Base-by-base conservation (phyloP, 352 stramenopile genomes). In the Phytophthora cactorum region DNA sequence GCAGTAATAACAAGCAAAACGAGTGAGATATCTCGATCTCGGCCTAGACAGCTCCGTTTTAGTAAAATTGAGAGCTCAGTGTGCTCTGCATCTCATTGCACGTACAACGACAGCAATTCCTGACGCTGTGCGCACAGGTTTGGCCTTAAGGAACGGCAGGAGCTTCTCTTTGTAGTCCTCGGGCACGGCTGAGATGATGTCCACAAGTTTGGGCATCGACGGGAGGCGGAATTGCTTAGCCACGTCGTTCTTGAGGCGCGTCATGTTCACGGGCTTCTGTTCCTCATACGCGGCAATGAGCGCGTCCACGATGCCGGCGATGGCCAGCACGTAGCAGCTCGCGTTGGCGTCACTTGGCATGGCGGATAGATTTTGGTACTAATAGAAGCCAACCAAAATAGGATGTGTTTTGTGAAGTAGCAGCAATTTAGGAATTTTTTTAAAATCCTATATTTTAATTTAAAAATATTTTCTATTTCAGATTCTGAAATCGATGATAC, bases 141-240 rank as follows among this genome's bases (percentile, higher is more conserved):
- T 99, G 32, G 95, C 94, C 66, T 98, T 96, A 50, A 99, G 81
- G 59, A 89, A 95, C 0, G 97, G 97, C 64, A 97, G 75, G 27
- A 99, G 71, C 62, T 96, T 94, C 22, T 93, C 79, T 47, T 91
- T 89, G 79, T 98, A 98, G 39, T 96, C 79, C 27, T 97, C 81
- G 2, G 97, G 97, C 32, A 99, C 91, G 12, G 94, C 95, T 46
- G 96, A 94, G 49, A 99, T 93, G 65, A 99, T 98, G 75, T 99
- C 97, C 32, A 98, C 90, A 45, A 99, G 85, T 68, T 98, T 96
- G 53, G 93, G 93, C 73, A 98, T 97, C 39, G 91, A 96, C 32
- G 92, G 84, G 8, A 98, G 71, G 74, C 95, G 95, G 74, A 95
- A 97, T 43, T 93, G 89, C 68, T 95, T 95, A 29, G 92, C 87